Conservation (phyloP, 495 filamentous ascomycete species). For the Neurospora sp. region DNA sequence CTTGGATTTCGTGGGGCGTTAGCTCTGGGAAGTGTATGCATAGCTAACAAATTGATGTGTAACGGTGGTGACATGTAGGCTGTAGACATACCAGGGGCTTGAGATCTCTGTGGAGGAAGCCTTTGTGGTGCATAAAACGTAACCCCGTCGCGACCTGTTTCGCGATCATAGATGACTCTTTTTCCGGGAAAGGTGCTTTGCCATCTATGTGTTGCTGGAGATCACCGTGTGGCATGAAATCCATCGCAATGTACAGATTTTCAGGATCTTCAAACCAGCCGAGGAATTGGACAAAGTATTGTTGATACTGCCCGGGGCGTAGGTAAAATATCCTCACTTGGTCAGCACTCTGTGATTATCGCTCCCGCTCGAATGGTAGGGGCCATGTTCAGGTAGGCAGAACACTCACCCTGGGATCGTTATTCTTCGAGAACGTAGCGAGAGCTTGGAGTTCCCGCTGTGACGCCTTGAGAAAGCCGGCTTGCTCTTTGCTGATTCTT, state of each 20-base stretch:
- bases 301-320: constrained; percentile 3
- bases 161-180: constrained; percentile 24
- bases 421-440: background rate
- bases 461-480: background rate
- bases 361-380: background rate
- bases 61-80: background rate
- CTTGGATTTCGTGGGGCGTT: constrained; percentile 2
- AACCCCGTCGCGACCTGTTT: constrained; percentile 38
- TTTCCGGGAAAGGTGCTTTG: constrained; percentile 15
- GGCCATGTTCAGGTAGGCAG: background rate
- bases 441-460: background rate
- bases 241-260: constrained; percentile 34
- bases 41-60: background rate
- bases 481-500: background rate
- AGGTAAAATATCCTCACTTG: background rate
- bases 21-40: background rate
- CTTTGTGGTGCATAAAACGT: constrained; percentile 36
- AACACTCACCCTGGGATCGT: background rate
- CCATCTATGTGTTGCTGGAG: constrained; percentile 16
- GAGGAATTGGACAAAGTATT: constrained; percentile 23
- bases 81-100: constrained; percentile 25
- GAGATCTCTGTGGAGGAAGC: constrained; percentile 41
- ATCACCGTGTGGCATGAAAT: constrained; percentile 26
- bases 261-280: constrained; percentile 31
- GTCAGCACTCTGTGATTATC: background rate